phyloP scores from a whole-genome alignment of 2,329 filamentous ascomycete genomes.

The Nemania sp. region DNA sequence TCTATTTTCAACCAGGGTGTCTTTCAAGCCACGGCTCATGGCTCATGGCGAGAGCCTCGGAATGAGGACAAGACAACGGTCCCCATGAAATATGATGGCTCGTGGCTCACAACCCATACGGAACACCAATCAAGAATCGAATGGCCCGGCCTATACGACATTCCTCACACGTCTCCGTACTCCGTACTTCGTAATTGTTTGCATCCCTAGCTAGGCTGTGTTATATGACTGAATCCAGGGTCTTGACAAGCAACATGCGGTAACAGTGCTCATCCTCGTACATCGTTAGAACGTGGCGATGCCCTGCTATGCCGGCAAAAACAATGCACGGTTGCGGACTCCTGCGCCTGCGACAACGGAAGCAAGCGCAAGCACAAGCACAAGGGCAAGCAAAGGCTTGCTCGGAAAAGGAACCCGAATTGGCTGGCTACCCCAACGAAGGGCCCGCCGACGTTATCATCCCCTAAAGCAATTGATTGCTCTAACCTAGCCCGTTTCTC shows the following conservation, averaged over 20 bases:
- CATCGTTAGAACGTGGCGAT: conserved; percentile 33
- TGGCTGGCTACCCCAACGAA: conserved; percentile 27
- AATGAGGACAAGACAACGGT: background rate
- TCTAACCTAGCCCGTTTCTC: conserved; percentile 10
- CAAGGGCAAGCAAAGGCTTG: conserved; percentile 22
- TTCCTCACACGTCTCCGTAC: too few relatives aligned
- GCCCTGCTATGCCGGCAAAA: conserved; percentile 39
- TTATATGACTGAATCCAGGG: conserved; percentile 18
- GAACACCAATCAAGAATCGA: conserved; percentile 20
- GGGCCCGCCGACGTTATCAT: conserved; percentile 11
- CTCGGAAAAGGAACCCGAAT: conserved; percentile 36
- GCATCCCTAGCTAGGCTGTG: too few relatives aligned
- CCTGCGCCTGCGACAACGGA: conserved; percentile 29
- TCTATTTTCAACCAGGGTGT: conserved; percentile 22
- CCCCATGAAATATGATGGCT: conserved; percentile 7
- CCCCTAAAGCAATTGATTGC: conserved; percentile 12
- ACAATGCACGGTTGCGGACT: conserved; percentile 34
- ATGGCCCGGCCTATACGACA: too few relatives aligned
- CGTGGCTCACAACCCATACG: conserved; percentile 20
- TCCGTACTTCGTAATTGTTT: too few relatives aligned
- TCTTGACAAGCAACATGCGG: conserved; percentile 14
- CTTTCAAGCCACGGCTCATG: background rate
- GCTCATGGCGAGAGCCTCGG: background rate
- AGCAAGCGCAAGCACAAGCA: conserved; percentile 29
- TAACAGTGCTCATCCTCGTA: conserved; percentile 24